A percentile compares a stretch with the other conserved stretches of the same genome.
These are phyloP conservation scores for Biscutella laevigata DNA, from an alignment of 441 rosid species.

Conservation along the genomic window DNA sequence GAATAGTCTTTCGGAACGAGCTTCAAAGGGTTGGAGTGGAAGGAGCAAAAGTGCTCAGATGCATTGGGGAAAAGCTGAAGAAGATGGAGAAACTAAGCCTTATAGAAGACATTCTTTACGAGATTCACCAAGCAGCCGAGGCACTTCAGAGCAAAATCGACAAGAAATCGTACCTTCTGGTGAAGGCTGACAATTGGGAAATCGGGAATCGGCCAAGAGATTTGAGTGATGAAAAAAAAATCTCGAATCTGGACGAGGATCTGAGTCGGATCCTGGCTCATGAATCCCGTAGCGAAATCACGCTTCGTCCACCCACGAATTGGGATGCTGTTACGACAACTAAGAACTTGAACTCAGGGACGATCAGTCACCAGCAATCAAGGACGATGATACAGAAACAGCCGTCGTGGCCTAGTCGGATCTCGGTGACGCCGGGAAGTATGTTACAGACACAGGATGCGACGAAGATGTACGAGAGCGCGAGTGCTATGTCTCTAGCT, in stretches of 20 bases:
- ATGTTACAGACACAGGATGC: constrained; percentile 17
- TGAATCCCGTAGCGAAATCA: constrained; percentile 47
- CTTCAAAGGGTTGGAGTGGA: constrained; percentile 38
- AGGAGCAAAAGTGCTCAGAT: constrained; percentile 46
- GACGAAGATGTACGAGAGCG: constrained; percentile 47
- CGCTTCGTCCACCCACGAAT: constrained; percentile 28
- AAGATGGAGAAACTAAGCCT: constrained; percentile 50
- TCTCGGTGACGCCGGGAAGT: constrained; percentile 9
- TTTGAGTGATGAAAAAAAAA: constrained; percentile 15
- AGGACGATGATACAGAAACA: constrained; percentile 25
- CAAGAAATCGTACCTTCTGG: constrained; percentile 42
- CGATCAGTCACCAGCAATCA: constrained; percentile 5
- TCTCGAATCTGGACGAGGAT: constrained; percentile 21
- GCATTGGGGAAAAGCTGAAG: constrained; percentile 47
- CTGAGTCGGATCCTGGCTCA: constrained; percentile 25
- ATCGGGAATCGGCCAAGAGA: constrained; percentile 31
- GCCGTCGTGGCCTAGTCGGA: constrained; percentile 31
- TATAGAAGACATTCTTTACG: constrained; percentile 31
- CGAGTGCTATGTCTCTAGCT: constrained; percentile 69
- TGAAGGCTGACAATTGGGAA: constrained; percentile 50
- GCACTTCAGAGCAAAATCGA: constrained; percentile 50
- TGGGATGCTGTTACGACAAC: constrained; percentile 16
- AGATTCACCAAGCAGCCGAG: constrained; percentile 56
- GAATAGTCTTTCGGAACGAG: constrained; percentile 39
- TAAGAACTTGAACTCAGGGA: not conserved